Base-by-base conservation (phyloP, 2,329 filamentous ascomycete genomes). In the Xylaria sp. region DNA sequence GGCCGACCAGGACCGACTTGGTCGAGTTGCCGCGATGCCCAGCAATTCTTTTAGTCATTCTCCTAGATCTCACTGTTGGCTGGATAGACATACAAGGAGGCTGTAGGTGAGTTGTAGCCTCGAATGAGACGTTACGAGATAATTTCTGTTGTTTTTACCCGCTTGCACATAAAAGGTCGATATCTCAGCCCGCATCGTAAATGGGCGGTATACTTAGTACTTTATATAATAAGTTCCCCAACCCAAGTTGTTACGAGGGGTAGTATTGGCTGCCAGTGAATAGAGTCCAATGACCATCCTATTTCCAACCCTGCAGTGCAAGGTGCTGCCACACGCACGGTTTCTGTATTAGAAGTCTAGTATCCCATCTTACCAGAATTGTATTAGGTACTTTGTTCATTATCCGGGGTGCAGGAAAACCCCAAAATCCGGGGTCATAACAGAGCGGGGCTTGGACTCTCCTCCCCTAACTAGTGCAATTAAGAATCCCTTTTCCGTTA, bases 1-100 rank as follows among this genome's bases (percentile, higher is more conserved):
- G 46, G 34, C 41, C 45, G 36, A 67, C 57, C 36, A 63, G 53
- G 36, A 67, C 32, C 45, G 65, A 67, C 60, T 60, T 56, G 46
- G 60, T 32, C 32, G 65, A 67, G 36, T 67, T 67, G 20, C 65
- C 65, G 23, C 58, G 58, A 41, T 66, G 64, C 30, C 64, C 64
- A 45, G 63, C 63, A 45, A 59, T 53, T 52, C 56, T 15, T 60
- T 60, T 66, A 23, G 59, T 28, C 59, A 66, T 66, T 55, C 2
- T 55, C n/a, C 2, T 25, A 5, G 13, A 13, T 34, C 25, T 61
- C 25, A 39, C 36, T 7, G 34, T 34, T 62, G n/a, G 34, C 25
- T 62, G n/a, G 43, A 39, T 18, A 23, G 36, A 6, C n/a, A 30
- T 46, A 32, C 25, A 32, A 34, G n/a, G 45, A 55, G 36, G 28